These are phyloP conservation scores for Hyphopichia wangnamkhiaoensis DNA, from an alignment of 1,139 yeast genomes.

Conservation along the genomic window DNA sequence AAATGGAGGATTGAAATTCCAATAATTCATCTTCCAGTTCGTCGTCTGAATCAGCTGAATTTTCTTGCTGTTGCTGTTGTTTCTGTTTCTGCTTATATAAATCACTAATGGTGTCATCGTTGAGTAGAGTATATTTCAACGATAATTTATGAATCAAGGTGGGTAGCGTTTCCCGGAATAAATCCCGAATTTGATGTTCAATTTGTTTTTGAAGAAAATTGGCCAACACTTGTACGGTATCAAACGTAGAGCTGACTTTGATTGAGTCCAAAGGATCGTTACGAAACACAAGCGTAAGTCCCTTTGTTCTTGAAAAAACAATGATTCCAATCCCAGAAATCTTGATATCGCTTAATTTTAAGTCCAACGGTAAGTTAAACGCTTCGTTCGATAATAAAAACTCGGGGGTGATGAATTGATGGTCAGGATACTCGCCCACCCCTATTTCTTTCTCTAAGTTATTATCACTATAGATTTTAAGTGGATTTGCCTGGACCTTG, in stretches of 20 bases:
- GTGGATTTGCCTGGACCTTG: conserved; percentile 81
- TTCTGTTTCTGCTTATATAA: conserved; percentile 29
- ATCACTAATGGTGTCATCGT: conserved; percentile 35
- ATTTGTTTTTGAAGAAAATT: conserved; percentile 79
- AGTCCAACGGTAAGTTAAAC: conserved; percentile 75
- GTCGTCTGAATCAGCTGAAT: conserved; percentile 1
- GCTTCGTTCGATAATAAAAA: conserved; percentile 68
- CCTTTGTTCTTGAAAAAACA: conserved; percentile 79
- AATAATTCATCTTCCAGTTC: conserved; percentile 12
- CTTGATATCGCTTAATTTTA: conserved; percentile 70
- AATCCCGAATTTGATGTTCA: conserved; percentile 74
- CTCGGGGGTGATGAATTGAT: conserved; percentile 60
- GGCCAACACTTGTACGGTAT: conserved; percentile 80
- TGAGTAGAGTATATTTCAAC: conserved; percentile 63
- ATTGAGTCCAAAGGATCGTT: conserved; percentile 87
- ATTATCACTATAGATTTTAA: conserved; percentile 64
- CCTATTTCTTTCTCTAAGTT: conserved; percentile 41
- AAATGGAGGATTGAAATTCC: conserved; percentile 37
- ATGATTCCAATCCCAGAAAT: conserved; percentile 81
- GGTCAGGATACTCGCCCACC: conserved; percentile 14
- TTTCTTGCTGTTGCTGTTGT: conserved; percentile 11
- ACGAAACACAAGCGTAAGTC: conserved; percentile 81
- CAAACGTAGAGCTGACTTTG: conserved; percentile 81
- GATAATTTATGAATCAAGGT: conserved; percentile 76
- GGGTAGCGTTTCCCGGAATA: conserved; percentile 84